phyloP scores from a whole-genome alignment of 441 rosid genomes.

The Erodium moschatum region DNA sequence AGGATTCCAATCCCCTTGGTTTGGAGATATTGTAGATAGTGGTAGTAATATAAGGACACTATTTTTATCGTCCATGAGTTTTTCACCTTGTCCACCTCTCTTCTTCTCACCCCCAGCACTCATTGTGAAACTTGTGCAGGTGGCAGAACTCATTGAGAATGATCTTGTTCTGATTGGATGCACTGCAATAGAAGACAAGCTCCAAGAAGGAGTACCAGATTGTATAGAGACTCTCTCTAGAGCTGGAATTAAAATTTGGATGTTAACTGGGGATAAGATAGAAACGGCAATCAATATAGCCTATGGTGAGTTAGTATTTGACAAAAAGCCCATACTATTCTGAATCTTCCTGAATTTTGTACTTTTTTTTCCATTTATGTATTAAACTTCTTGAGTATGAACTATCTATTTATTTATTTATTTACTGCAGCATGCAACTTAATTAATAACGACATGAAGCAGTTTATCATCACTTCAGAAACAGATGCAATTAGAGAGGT shows the following conservation, averaged over 20 bases:
- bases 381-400: conserved; percentile 19
- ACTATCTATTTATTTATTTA: conserved; percentile 17
- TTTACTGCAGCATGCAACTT: conserved; percentile 60
- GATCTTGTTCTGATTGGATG: conserved; percentile 83
- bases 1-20: too few species aligned
- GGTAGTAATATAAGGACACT: too few species aligned
- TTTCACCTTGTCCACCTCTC: too few species aligned
- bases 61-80: too few species aligned
- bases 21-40: too few species aligned
- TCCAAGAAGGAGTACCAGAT: conserved; percentile 97
- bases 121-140: conserved; percentile 44
- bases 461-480: conserved; percentile 69
- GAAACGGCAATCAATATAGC: conserved; percentile 99
- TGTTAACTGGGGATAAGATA: conserved; percentile 95
- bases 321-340: background rate
- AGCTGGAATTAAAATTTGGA: conserved; percentile 99
- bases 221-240: conserved; percentile 94
- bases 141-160: conserved; percentile 83
- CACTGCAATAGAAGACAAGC: conserved; percentile 99
- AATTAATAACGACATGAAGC: conserved; percentile 72
- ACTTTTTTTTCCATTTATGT: conserved; percentile 12
- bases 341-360: conserved; percentile 15
- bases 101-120: background rate
- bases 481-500: conserved; percentile 80
- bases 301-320: conserved; percentile 33